Conservation (phyloP, 2,329 filamentous ascomycete genomes). For the Cadophora gregata region DNA sequence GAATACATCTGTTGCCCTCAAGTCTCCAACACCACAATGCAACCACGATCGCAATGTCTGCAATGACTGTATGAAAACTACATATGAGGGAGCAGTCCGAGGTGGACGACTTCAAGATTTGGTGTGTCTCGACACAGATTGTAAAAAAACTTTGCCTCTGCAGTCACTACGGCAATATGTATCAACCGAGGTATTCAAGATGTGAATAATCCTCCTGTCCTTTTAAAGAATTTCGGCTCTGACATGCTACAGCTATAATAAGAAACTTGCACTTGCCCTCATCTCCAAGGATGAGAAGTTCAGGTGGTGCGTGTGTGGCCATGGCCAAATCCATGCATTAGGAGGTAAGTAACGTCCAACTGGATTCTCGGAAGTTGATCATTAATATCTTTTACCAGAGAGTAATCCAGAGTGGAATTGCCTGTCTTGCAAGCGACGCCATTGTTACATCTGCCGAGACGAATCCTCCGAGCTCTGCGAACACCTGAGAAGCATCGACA, state of each 20-base stretch:
- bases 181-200: constrained; percentile 19
- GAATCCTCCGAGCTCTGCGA: background rate
- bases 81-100: constrained; percentile 19
- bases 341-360: constrained; percentile 11
- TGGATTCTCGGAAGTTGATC: background rate
- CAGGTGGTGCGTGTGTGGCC: constrained; percentile 23
- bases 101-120: constrained; percentile 16
- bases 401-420: constrained; percentile 20
- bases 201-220: background rate
- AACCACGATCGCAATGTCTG: constrained; percentile 25
- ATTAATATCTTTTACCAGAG: background rate
- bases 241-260: constrained; percentile 16
- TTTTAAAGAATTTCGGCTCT: background rate
- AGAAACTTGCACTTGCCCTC: constrained; percentile 10
- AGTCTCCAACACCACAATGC: constrained; percentile 19
- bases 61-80: constrained; percentile 12
- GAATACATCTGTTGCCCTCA: background rate
- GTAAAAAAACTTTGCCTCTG: constrained; percentile 11
- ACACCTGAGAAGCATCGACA: constrained; percentile 20
- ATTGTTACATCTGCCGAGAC: constrained; percentile 22
- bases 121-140: constrained; percentile 19
- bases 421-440: constrained; percentile 13
- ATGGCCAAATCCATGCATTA: constrained; percentile 21
- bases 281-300: constrained; percentile 21
- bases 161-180: background rate